A percentile compares a stretch with the other conserved stretches of the same genome.
Evolutionary conservation across 306 rosid genomes (phyloP).

Genomic region (Ochetophila trinervis): DNA sequence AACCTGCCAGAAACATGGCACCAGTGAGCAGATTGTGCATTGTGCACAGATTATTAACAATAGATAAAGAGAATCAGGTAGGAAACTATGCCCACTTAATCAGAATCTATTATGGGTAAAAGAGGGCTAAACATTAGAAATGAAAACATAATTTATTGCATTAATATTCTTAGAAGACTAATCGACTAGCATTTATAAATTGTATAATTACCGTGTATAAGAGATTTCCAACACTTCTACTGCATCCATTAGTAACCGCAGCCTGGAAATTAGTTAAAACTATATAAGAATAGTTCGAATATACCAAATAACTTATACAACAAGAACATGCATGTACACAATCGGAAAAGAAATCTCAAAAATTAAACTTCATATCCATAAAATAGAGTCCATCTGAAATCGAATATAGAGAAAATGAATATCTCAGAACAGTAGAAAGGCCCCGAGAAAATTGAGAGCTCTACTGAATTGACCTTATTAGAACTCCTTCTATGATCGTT

Average conservation of each 20-base stretch:
- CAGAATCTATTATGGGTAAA: no score
- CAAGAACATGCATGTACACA: background rate
- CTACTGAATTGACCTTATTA: no score
- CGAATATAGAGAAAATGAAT: no score
- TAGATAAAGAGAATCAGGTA: background rate
- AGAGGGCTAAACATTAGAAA: no score
- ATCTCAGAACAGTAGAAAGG: no score
- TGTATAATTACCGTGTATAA: constrained; percentile 65
- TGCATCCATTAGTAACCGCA: constrained; percentile 65
- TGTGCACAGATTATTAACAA: background rate
- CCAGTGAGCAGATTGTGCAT: background rate
- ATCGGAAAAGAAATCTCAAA: no score
- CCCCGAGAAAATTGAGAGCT: no score
- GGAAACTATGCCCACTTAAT: background rate
- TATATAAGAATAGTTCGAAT: background rate
- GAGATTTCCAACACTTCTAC: constrained; percentile 72
- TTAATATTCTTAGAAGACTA: no score
- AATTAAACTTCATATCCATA: no score
- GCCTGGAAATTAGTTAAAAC: constrained; percentile 47
- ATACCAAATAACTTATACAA: background rate
- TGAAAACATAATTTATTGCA: background rate
- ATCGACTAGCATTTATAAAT: background rate
- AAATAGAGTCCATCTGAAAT: no score
- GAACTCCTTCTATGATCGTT: no score
- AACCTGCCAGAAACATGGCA: constrained; percentile 51